Evolutionary conservation across 1,139 yeast genomes (phyloP).

Genomic region (Pichia sp.): DNA sequence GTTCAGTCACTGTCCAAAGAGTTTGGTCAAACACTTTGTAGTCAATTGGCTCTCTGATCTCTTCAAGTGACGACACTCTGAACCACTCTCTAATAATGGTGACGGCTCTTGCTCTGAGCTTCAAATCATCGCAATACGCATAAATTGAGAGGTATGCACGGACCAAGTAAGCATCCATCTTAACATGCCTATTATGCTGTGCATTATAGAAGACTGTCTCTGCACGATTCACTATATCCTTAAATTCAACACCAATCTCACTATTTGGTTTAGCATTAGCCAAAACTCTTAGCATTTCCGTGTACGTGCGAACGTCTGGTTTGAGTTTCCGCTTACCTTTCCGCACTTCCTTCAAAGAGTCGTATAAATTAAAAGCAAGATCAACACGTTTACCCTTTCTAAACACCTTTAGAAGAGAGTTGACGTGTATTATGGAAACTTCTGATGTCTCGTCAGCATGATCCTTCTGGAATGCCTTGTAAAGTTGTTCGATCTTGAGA

Average conservation of each 20-base stretch:
- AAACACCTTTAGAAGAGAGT: slow-evolving; percentile 29
- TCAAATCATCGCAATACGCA: slow-evolving; percentile 20
- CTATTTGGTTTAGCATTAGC: slow-evolving; percentile 6
- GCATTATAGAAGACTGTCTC: slow-evolving; percentile 18
- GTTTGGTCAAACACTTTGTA: neutral
- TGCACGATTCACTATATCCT: slow-evolving; percentile 14
- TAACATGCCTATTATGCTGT: slow-evolving; percentile 15
- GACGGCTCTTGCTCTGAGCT: slow-evolving; percentile 22
- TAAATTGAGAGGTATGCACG: slow-evolving; percentile 22
- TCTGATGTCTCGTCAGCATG: slow-evolving; percentile 12
- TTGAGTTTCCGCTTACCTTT: slow-evolving; percentile 14
- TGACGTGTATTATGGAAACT: slow-evolving; percentile 26
- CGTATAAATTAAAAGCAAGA: slow-evolving; percentile 26
- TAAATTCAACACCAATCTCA: neutral
- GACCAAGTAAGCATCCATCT: slow-evolving; percentile 18
- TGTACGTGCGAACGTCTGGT: slow-evolving; percentile 29
- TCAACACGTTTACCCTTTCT: slow-evolving; percentile 27
- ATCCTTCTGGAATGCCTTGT: slow-evolving; percentile 19
- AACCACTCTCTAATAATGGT: slow-evolving; percentile 26
- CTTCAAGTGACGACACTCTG: slow-evolving; percentile 20
- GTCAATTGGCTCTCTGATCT: slow-evolving; percentile 15
- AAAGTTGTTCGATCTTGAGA: slow-evolving; percentile 22
- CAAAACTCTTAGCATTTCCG: slow-evolving; percentile 28
- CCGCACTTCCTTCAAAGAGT: slow-evolving; percentile 14
- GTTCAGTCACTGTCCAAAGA: slow-evolving; percentile 3